Conservation (phyloP, 352 stramenopile genomes). For the Globisporangium lucens region DNA sequence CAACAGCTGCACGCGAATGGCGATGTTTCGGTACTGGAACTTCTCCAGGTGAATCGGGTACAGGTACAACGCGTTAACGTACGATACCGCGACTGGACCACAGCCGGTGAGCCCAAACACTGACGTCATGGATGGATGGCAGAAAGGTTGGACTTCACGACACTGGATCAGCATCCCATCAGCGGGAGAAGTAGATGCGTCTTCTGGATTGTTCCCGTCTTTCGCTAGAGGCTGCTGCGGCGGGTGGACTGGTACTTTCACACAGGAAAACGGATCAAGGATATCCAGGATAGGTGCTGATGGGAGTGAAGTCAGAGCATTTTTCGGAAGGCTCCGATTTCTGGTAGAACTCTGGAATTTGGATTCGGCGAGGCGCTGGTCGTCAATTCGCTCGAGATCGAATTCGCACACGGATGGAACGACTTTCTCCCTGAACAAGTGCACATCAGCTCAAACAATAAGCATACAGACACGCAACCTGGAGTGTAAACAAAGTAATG, state of each 20-base stretch:
- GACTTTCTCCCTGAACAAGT: slow-evolving; percentile 41
- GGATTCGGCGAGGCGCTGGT: slow-evolving; percentile 31
- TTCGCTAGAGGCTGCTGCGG: not conserved
- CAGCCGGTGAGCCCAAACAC: slow-evolving; percentile 41
- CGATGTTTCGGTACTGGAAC: slow-evolving; percentile 66
- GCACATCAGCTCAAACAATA: not conserved
- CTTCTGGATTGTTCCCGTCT: slow-evolving; percentile 4
- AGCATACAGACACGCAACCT: not conserved
- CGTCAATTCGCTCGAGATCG: slow-evolving; percentile 45
- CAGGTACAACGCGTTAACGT: slow-evolving; percentile 58
- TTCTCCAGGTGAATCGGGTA: slow-evolving; percentile 67
- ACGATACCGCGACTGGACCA: slow-evolving; percentile 53
- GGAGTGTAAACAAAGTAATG: not conserved
- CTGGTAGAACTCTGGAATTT: slow-evolving; percentile 33
- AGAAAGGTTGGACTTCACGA: slow-evolving; percentile 67
- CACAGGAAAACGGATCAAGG: slow-evolving; percentile 33
- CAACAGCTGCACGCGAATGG: slow-evolving; percentile 61
- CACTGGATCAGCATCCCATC: slow-evolving; percentile 21
- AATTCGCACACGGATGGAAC: slow-evolving; percentile 57
- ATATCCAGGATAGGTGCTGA: slow-evolving; percentile 22
- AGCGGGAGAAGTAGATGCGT: not conserved
- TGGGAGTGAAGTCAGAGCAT: slow-evolving; percentile 1
- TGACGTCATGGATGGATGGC: slow-evolving; percentile 30
- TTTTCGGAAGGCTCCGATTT: slow-evolving; percentile 2
- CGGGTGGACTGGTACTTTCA: not conserved